phyloP scores from a whole-genome alignment of 2,329 filamentous ascomycete genomes.

The Diaporthe humulicola region DNA sequence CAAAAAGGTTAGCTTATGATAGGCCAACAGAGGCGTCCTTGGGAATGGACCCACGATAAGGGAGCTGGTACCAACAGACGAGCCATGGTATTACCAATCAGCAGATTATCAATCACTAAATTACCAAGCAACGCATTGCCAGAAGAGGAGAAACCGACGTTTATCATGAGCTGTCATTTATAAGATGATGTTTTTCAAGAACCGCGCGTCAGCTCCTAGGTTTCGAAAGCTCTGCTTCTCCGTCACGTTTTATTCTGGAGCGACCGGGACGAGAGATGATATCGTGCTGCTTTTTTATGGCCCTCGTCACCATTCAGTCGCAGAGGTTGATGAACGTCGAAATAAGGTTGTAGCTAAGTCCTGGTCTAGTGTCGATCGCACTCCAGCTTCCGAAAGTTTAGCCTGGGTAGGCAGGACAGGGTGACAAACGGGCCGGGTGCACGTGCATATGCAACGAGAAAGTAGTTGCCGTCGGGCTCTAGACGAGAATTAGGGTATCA shows the following conservation, averaged over 20 bases:
- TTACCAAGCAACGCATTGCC: not conserved
- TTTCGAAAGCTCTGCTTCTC: not conserved
- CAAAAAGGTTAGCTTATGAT: not conserved
- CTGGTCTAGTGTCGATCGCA: not conserved
- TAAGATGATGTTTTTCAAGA: not conserved
- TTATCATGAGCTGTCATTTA: not conserved
- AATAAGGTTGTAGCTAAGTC: not conserved
- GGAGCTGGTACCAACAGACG: not conserved
- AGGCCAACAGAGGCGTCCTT: not conserved
- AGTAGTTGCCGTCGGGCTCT: no score
- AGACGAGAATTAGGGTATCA: no score
- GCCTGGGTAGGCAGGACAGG: no score
- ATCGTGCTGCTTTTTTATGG: not conserved
- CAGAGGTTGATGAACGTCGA: not conserved
- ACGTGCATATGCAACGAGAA: not conserved
- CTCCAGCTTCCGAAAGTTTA: not conserved
- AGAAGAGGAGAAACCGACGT: not conserved
- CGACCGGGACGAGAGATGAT: not conserved
- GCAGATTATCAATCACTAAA: not conserved
- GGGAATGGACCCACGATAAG: not conserved
- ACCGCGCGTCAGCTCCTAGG: accelerated
- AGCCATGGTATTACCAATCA: not conserved
- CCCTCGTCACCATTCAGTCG: not conserved
- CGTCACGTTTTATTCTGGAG: not conserved
- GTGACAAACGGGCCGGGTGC: not conserved